Evolutionary conservation across 2,329 filamentous ascomycete genomes (phyloP).

Genomic region (Fonsecaea pedrosoi): DNA sequence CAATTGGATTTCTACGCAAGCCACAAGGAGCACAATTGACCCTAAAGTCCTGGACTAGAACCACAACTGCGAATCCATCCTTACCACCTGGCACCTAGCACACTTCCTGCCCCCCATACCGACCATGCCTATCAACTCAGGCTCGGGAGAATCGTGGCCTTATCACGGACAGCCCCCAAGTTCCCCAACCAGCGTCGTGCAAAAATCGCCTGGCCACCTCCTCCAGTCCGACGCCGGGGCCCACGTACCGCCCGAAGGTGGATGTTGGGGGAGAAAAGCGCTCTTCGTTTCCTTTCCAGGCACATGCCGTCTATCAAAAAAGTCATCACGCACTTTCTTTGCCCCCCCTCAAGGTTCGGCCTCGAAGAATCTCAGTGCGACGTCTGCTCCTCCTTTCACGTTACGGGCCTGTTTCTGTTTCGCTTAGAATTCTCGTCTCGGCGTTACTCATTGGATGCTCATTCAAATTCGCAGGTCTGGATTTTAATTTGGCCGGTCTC

Average conservation of each 20-base stretch:
- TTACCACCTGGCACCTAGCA: conserved; percentile 18
- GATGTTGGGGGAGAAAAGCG: conserved; percentile 1
- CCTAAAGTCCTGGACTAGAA: conserved; percentile 25
- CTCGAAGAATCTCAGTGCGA: conserved; percentile 20
- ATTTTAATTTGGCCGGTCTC: conserved; percentile 33
- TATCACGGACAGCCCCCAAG: conserved; percentile 33
- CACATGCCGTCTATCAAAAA: conserved; percentile 10
- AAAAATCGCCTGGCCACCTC: conserved; percentile 4
- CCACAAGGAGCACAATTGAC: conserved; percentile 18
- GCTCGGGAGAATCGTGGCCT: conserved; percentile 29
- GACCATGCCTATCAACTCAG: conserved; percentile 25
- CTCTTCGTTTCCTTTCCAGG: neutral
- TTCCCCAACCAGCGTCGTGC: conserved; percentile 1
- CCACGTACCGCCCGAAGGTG: conserved; percentile 7
- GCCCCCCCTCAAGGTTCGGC: conserved; percentile 2
- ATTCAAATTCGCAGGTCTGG: conserved; percentile 31
- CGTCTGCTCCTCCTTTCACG: conserved; percentile 13
- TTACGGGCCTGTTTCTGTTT: conserved; percentile 17
- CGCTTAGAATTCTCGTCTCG: conserved; percentile 24
- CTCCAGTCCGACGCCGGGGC: conserved; percentile 13
- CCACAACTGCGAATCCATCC: conserved; percentile 21
- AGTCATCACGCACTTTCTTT: neutral
- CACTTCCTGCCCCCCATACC: conserved; percentile 22
- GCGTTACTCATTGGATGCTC: conserved; percentile 30
- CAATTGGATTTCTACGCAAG: conserved; percentile 19